Percentiles rank a stretch among this genome's conserved stretches.
Conservation (phyloP, 2,329 filamentous ascomycete genomes). For the Monilinia polystroma region DNA sequence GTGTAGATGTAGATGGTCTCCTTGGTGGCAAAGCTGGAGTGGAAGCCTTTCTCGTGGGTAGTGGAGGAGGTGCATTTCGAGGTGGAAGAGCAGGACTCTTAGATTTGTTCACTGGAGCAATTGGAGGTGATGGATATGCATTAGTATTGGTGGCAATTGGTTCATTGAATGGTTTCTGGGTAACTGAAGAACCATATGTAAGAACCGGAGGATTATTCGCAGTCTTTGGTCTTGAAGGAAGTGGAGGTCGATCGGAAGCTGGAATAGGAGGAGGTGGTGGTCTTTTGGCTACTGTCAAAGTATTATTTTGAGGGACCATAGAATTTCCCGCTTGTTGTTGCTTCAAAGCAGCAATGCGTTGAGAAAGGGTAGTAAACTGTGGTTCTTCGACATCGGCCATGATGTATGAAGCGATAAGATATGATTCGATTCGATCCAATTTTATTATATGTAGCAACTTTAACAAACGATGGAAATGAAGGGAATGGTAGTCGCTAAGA, state of each 20-base stretch:
- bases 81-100: conserved; percentile 33
- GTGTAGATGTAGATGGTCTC: conserved; percentile 30
- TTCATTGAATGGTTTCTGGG: conserved; percentile 34
- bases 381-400: conserved; percentile 65
- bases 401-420: conserved; percentile 19
- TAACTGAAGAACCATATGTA: conserved; percentile 34
- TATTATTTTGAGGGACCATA: conserved; percentile 26
- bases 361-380: conserved; percentile 58
- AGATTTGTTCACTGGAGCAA: conserved; percentile 28
- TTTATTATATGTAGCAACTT: background rate
- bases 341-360: conserved; percentile 64
- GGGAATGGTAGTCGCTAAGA: background rate
- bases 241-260: conserved; percentile 42
- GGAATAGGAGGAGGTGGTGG: conserved; percentile 59
- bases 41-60: conserved; percentile 53
- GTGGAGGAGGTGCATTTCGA: conserved; percentile 45
- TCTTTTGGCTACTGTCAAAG: conserved; percentile 36
- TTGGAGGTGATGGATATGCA: conserved; percentile 32
- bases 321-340: conserved; percentile 34
- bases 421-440: too few species aligned
- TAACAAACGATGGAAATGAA: background rate
- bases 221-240: conserved; percentile 43
- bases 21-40: conserved; percentile 19
- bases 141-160: conserved; percentile 31
- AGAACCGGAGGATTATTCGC: conserved; percentile 41